Evolutionary conservation across 148 eudicot genomes (phyloP), one percentile per base, ranked within the genome.

Genomic region (Amaranthus hypochondriacus): DNA sequence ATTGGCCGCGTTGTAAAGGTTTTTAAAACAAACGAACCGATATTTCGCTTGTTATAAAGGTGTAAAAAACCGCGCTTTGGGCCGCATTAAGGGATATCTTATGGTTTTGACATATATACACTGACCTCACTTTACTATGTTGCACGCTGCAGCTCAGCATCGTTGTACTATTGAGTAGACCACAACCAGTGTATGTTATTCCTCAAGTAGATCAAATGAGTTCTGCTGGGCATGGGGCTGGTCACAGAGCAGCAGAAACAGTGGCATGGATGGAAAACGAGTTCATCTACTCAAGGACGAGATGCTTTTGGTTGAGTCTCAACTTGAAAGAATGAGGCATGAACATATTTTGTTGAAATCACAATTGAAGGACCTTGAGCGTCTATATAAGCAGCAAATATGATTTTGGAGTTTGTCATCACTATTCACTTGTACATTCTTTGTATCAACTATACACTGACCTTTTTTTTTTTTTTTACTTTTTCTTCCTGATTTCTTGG

Each of bases 221-320:
- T 59, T 61, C 84, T 72, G 63, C 48, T 72, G 71, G 72, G 55
- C 56, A 49, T 60, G 76, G 70, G 15, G 57, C 50, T 70, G 75
- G 81, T 68, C 87, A 85, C 62, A 81, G 81, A 82, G 79, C 70
- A 47, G 65, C 74, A 9, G 96, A 86, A 77, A 75, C 83, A 49
- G 58, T 84, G 75, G 81, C 87, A 44, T 89, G 88, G 86, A 62
- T 94, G 78, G 91, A 85, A 76, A 84, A 81, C 88, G 90, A 68
- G 84, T 90, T 46, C 79, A 82, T 75, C 81, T 88, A 69, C 92
- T 91, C 3, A 89, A 88, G 74, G 98, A 91, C 59, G 98, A 94
- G 85, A 86, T 94, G 97, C 78, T 77, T 62, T 79, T 83, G 65
- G 82, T 91, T 9, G 98, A 87, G 80, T 78, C 87, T 50, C 68